phyloP scores from a whole-genome alignment of 179 eudicot genomes.

The Silene noctiflora region DNA sequence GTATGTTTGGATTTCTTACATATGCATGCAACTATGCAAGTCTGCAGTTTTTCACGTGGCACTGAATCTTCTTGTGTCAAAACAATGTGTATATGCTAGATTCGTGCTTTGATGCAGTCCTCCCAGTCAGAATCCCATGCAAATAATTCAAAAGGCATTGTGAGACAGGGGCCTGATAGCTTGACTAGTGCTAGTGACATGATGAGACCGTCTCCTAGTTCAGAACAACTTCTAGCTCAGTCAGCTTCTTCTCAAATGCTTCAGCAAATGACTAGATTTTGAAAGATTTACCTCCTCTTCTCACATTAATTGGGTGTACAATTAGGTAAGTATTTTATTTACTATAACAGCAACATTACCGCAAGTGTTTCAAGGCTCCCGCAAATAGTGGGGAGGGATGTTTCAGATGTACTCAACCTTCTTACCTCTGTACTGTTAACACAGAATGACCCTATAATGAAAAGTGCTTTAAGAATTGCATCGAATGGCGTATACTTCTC shows the following conservation, averaged over 20 bases:
- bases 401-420: neutral
- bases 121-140: constrained; percentile 52
- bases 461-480: neutral
- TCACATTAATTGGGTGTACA: constrained; percentile 28
- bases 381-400: neutral
- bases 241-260: constrained; percentile 58
- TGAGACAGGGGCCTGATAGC: constrained; percentile 51
- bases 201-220: constrained; percentile 69
- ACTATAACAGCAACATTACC: neutral
- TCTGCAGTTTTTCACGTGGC: neutral
- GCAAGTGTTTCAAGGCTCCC: neutral
- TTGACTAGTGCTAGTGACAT: constrained; percentile 41
- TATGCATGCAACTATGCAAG: neutral
- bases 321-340: constrained; percentile 33
- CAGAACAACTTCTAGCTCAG: constrained; percentile 63
- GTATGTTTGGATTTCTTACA: constrained; percentile 35
- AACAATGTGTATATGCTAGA: constrained; percentile 34
- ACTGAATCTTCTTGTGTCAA: constrained; percentile 6
- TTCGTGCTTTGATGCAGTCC: constrained; percentile 62
- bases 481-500: neutral
- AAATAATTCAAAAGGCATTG: constrained; percentile 45
- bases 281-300: constrained; percentile 28
- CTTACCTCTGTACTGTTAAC: too few relatives aligned
- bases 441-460: neutral
- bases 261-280: constrained; percentile 67